These are phyloP conservation scores for Peterozyma xylosa DNA, from an alignment of 805 yeast species.

Conservation along the genomic window DNA sequence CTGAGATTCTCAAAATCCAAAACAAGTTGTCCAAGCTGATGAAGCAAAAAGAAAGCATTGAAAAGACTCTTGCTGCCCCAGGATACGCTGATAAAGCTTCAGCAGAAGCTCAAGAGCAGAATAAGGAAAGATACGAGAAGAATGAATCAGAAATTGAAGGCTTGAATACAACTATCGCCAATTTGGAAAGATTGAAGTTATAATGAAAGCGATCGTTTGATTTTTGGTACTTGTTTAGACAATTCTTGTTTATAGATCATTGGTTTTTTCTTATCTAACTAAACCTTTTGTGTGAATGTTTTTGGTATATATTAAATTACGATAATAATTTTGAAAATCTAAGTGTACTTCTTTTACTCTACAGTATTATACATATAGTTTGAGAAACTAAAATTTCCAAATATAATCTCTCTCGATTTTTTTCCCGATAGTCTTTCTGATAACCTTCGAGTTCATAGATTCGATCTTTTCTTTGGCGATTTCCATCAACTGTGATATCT, in stretches of 20 bases:
- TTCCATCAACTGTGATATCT: constrained; percentile 46
- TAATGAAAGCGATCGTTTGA: constrained; percentile 13
- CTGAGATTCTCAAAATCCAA: constrained; percentile 77
- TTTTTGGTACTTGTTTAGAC: background rate
- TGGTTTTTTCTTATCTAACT: background rate
- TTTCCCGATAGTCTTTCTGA: constrained; percentile 36
- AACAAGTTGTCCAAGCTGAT: constrained; percentile 65
- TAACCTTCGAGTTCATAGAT: constrained; percentile 29
- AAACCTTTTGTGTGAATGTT: background rate
- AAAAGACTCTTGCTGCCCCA: constrained; percentile 59
- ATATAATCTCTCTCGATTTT: constrained; percentile 47
- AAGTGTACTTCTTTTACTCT: background rate
- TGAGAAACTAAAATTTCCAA: constrained; percentile 35
- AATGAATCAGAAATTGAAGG: constrained; percentile 85
- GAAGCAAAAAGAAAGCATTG: constrained; percentile 52
- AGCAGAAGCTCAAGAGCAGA: constrained; percentile 72
- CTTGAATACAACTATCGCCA: constrained; percentile 74
- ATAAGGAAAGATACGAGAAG: constrained; percentile 59
- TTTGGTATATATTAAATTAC: too few relatives aligned
- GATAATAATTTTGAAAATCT: too few relatives aligned
- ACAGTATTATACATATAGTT: background rate
- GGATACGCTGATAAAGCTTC: constrained; percentile 87
- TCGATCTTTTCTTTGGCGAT: constrained; percentile 40
- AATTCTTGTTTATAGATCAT: background rate
- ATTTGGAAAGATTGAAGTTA: constrained; percentile 73